These are phyloP conservation scores for Cenchrus purpureus DNA, from an alignment of 176 grass and related monocot genomes.

Conservation along the genomic window DNA sequence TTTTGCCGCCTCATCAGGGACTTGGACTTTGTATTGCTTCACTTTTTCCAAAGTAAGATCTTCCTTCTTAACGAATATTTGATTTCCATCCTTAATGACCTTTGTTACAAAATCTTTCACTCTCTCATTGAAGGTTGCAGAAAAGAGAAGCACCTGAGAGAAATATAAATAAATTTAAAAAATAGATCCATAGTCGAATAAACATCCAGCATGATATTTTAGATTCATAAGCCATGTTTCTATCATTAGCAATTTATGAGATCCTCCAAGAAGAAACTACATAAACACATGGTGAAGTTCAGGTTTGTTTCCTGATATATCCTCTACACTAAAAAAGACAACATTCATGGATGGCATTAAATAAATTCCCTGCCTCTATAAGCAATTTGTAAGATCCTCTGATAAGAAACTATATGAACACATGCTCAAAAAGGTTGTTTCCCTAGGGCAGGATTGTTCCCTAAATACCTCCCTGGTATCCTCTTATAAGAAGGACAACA, in stretches of 20 bases:
- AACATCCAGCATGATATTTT: constrained; percentile 20
- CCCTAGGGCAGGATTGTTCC: not conserved
- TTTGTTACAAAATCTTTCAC: constrained; percentile 90
- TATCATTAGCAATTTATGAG: not conserved
- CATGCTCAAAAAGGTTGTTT: not conserved
- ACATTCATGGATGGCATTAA: no score
- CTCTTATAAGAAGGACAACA: not conserved
- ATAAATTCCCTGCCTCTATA: no score
- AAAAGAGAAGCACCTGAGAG: constrained; percentile 89
- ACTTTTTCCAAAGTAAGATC: constrained; percentile 92
- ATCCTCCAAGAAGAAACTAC: not conserved
- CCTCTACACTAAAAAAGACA: no score
- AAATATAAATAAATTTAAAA: constrained; percentile 17
- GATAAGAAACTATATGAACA: constrained; percentile 7
- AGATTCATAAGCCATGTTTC: not conserved
- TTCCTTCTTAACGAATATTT: constrained; percentile 97
- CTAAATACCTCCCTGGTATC: not conserved
- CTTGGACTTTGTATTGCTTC: constrained; percentile 89
- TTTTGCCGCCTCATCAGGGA: constrained; percentile 80
- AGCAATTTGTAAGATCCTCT: constrained; percentile 3
- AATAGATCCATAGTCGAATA: constrained; percentile 7
- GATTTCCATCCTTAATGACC: constrained; percentile 79
- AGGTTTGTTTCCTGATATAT: not conserved
- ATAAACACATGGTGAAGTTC: not conserved
- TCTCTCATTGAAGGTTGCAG: constrained; percentile 89